These are phyloP conservation scores for Syzygium jambos DNA, from an alignment of 345 rosid genomes.

Conservation along the genomic window DNA sequence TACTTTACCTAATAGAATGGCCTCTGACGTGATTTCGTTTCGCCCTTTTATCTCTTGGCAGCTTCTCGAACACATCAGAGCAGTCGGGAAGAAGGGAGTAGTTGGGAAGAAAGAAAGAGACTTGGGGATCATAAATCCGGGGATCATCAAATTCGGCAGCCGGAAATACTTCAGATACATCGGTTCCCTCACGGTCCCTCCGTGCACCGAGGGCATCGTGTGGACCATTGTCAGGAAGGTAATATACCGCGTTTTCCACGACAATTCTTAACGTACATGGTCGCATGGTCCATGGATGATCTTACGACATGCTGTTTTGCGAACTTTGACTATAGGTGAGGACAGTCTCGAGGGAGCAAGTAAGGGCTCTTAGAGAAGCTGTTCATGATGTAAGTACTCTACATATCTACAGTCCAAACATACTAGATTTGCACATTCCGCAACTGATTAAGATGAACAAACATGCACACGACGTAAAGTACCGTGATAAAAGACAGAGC, in stretches of 20 bases:
- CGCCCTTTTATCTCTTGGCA: constrained; percentile 1
- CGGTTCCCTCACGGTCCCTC: constrained; percentile 70
- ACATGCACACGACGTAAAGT: background rate
- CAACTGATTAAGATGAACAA: background rate
- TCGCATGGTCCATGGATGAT: background rate
- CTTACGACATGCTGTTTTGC: background rate
- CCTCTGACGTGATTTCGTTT: background rate
- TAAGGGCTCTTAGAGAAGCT: constrained; percentile 26
- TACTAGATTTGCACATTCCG: background rate
- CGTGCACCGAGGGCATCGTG: constrained; percentile 65
- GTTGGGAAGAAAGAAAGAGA: background rate
- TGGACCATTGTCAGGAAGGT: constrained; percentile 61
- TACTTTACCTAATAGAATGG: background rate
- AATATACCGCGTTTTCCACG: background rate
- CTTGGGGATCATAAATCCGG: constrained; percentile 43
- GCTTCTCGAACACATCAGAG: constrained; percentile 31
- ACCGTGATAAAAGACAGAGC: background rate
- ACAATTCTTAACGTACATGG: background rate
- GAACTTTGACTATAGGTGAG: constrained; percentile 31
- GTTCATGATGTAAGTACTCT: constrained; percentile 35
- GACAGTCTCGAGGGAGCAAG: constrained; percentile 59
- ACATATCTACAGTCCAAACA: no score
- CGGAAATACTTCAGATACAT: constrained; percentile 51
- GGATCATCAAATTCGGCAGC: constrained; percentile 34
- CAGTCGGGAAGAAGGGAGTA: background rate